Evolutionary conservation across 305 asterid species (phyloP).

Genomic region (Fraxinus dipetala): DNA sequence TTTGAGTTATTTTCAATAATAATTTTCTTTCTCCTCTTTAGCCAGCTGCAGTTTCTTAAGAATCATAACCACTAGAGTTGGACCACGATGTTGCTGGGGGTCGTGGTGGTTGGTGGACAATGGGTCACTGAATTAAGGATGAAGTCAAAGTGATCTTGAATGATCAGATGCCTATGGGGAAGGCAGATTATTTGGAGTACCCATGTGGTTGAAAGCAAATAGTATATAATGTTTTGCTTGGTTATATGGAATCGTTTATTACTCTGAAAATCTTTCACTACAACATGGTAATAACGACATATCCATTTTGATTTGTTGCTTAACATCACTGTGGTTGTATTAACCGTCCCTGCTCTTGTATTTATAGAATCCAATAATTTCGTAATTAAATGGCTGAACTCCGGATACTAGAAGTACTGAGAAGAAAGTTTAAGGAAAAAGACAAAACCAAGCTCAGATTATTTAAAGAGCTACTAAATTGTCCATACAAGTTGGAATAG

Average conservation of each 20-base stretch:
- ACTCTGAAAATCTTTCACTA: neutral
- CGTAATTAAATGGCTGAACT: neutral
- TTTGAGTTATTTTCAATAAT: neutral
- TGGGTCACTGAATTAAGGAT: neutral
- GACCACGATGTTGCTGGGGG: neutral
- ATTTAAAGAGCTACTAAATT: neutral
- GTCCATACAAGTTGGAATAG: neutral
- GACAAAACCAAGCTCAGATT: neutral
- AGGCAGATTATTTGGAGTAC: neutral
- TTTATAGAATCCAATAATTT: neutral
- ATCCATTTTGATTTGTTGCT: neutral
- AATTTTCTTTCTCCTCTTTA: neutral
- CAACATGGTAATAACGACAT: neutral
- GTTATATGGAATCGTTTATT: neutral
- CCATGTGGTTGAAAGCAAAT: neutral
- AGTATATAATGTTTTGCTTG: neutral
- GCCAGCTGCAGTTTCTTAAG: neutral
- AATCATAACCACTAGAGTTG: neutral
- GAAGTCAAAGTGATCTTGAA: neutral
- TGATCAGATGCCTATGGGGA: neutral
- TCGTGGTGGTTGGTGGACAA: neutral
- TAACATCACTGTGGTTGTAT: neutral
- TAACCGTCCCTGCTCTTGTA: neutral
- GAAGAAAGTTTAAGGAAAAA: neutral
- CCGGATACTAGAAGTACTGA: neutral